Evolutionary conservation across 31 red algal species (phyloP), one percentile per base, ranked within the genome.

Genomic region (Odonthalia washingtoniensis): DNA sequence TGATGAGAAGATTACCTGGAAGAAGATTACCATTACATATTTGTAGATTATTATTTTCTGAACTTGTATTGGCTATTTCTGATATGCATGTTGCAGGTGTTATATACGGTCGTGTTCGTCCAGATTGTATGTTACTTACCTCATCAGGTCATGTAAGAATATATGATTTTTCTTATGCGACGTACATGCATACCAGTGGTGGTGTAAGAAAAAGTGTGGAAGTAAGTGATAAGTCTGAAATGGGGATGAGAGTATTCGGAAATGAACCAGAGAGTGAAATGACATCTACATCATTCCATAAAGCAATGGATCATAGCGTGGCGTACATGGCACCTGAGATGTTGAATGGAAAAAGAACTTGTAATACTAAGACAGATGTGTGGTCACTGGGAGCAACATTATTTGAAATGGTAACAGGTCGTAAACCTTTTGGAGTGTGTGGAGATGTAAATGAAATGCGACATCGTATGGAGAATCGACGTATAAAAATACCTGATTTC

Each of bases 341-440:
- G 9, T 21, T 57, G 12, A 57, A 57, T 9, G 49, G 49, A 9
- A 57, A 21, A 14, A 14, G 9, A 57, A 57, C 49, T 21, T 57
- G 21, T 57, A 21, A 21, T 57, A 57, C 9, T 14, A 21, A 9
- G 41, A 86, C 89, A 52, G 96, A 98, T 72, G 80, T 98, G 65
- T 98, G 96, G 96, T 92, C 93, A 16, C 74, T 98, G 9, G 96
- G 96, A 34, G 96, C 89, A 2, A 98, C 96, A 17, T 65, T 95
- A 61, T 98, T 81, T 64, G 94, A 95, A 63, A 80, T 98, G 73
- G 61, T 92, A 3, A 93, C 46, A 41, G 96, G 96, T 31, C 49
- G 63, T 9, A 72, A 84, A 27, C 96, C 96, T 34, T 98, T 95
- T 78, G 49, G 12, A 21, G 9, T 21, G 9, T 9, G 9, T 57